Evolutionary conservation across 495 filamentous ascomycete species (phyloP).

Genomic region (Penicillium argentinense): DNA sequence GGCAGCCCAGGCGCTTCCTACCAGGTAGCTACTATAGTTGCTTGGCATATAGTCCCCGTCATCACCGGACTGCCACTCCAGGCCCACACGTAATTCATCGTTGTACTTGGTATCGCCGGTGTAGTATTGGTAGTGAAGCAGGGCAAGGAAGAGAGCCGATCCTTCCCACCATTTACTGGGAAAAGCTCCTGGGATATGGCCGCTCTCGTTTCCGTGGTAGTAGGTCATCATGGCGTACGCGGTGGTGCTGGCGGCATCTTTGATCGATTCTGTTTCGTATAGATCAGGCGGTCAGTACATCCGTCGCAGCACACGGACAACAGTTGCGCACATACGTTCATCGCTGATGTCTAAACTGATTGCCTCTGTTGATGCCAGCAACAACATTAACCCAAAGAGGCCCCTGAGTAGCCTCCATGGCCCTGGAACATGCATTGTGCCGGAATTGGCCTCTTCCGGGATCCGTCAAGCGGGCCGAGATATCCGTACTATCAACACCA

Average conservation of each 20-base stretch:
- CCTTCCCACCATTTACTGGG: slow-evolving; percentile 74
- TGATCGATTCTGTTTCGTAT: slow-evolving; percentile 59
- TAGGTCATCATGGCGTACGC: slow-evolving; percentile 67
- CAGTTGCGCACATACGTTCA: slow-evolving; percentile 27
- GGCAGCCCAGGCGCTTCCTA: too few species aligned
- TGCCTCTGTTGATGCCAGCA: slow-evolving; percentile 1
- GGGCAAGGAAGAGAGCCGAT: slow-evolving; percentile 56
- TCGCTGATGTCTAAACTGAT: slow-evolving; percentile 21
- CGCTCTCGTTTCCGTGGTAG: slow-evolving; percentile 65
- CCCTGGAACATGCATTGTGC: slow-evolving; percentile 11
- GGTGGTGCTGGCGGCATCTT: slow-evolving; percentile 56
- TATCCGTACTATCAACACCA: not conserved
- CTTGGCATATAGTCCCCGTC: slow-evolving; percentile 49
- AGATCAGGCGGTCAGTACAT: not conserved
- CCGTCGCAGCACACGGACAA: not conserved
- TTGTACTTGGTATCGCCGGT: slow-evolving; percentile 57
- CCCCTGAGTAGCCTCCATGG: not conserved
- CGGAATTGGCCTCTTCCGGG: not conserved
- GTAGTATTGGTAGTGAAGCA: slow-evolving; percentile 57
- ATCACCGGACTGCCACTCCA: slow-evolving; percentile 49
- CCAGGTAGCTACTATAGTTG: slow-evolving; percentile 43
- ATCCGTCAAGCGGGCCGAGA: not conserved
- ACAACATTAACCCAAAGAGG: not conserved
- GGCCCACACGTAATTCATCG: slow-evolving; percentile 45
- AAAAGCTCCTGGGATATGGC: slow-evolving; percentile 59